A percentile compares a stretch with the other conserved stretches of the same genome.
phyloP scores from a whole-genome alignment of 1,284 basidiomycete species.

The Microbotryum silenes-acaulis region DNA sequence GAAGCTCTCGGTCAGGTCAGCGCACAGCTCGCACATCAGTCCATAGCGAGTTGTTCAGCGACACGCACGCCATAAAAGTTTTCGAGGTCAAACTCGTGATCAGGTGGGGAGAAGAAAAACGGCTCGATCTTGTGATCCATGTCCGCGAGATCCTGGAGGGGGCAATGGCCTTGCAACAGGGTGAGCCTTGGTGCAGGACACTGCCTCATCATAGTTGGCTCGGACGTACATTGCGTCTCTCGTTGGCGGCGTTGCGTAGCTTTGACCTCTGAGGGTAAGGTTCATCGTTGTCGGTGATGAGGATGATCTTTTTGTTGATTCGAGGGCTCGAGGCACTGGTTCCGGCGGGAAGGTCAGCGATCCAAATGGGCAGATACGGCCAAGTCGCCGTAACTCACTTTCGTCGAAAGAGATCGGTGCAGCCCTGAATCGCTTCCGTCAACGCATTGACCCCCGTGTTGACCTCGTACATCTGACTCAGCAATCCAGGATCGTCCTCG shows the following conservation, averaged over 20 bases:
- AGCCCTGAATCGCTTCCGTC: conserved; percentile 68
- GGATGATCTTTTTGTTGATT: conserved; percentile 53
- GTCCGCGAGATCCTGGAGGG: conserved; percentile 64
- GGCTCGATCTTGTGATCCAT: conserved; percentile 77
- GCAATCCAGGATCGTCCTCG: conserved; percentile 36
- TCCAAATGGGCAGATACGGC: too few species aligned
- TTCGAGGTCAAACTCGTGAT: conserved; percentile 62
- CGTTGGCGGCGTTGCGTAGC: conserved; percentile 9
- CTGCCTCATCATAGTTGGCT: neutral
- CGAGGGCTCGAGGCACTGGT: conserved; percentile 53
- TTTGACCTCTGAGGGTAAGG: conserved; percentile 39
- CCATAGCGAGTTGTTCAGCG: too few species aligned
- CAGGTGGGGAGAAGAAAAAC: conserved; percentile 65
- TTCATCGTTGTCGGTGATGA: conserved; percentile 84
- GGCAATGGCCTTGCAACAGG: neutral
- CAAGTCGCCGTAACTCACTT: conserved; percentile 50
- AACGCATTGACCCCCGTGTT: conserved; percentile 46
- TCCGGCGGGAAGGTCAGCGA: conserved; percentile 42
- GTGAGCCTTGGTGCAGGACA: neutral
- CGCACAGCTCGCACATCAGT: too few species aligned
- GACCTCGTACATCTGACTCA: conserved; percentile 35
- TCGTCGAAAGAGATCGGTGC: conserved; percentile 77
- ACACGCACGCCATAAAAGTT: conserved; percentile 74
- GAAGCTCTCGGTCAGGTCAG: conserved; percentile 42
- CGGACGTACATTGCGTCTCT: conserved; percentile 2